phyloP scores from a whole-genome alignment of 2,329 filamentous ascomycete genomes.

The Emergomyces orientalis region DNA sequence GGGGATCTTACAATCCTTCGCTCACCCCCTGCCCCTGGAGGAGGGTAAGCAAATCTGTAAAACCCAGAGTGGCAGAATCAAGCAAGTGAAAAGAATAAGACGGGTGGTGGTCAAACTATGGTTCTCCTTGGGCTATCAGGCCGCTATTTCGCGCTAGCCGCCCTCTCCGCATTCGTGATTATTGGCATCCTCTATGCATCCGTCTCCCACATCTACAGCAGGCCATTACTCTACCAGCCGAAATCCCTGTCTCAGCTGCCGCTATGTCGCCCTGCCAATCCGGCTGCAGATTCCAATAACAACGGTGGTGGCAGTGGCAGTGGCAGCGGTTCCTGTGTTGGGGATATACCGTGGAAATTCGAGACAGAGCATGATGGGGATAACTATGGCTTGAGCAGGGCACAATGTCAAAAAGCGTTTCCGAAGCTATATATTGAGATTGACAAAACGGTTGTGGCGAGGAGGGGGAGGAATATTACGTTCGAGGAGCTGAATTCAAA shows the following conservation, averaged over 20 bases:
- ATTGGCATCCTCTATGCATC: constrained; percentile 11
- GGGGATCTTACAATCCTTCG: too few relatives aligned
- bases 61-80: too few relatives aligned
- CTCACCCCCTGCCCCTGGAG: too few relatives aligned
- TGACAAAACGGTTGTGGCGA: constrained; percentile 24
- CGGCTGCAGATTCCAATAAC: not conserved
- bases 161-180: not conserved
- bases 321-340: too few relatives aligned
- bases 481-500: constrained; percentile 29
- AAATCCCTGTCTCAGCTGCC: not conserved
- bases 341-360: constrained; percentile 26
- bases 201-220: not conserved
- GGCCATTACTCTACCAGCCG: not conserved
- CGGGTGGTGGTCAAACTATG: not conserved
- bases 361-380: constrained; percentile 25
- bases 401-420: constrained; percentile 33
- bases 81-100: not conserved
- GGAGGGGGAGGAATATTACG: constrained; percentile 21
- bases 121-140: not conserved
- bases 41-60: too few relatives aligned
- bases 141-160: constrained; percentile 1
- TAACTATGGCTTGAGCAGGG: constrained; percentile 29
- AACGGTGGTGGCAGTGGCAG: too few relatives aligned
- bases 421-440: constrained; percentile 33
- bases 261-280: not conserved